These are phyloP conservation scores for Fusarium staphyleae DNA, from an alignment of 2,329 filamentous ascomycete genomes.

Conservation along the genomic window DNA sequence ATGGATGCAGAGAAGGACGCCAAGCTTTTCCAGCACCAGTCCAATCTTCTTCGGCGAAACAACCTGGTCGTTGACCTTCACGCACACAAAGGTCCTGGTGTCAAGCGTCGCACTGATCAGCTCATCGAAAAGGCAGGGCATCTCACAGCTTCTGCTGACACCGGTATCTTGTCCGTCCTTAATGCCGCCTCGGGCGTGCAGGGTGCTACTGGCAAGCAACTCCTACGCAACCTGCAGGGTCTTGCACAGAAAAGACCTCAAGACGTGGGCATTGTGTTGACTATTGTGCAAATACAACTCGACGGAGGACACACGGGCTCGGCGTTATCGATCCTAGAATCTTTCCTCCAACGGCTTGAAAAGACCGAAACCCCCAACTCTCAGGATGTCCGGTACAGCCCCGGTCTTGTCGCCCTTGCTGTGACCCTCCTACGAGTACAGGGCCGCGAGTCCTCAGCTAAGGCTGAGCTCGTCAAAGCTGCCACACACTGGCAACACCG, in stretches of 20 bases:
- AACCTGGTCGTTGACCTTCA: constrained; percentile 69
- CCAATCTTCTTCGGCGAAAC: constrained; percentile 63
- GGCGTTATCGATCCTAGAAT: constrained; percentile 77
- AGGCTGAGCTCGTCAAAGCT: constrained; percentile 77
- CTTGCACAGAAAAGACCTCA: constrained; percentile 76
- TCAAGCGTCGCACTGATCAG: constrained; percentile 56
- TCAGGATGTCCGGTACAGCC: constrained; percentile 78
- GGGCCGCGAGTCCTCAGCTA: constrained; percentile 75
- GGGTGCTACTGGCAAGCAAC: constrained; percentile 68
- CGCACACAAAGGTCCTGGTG: constrained; percentile 71
- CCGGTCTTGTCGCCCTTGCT: constrained; percentile 81
- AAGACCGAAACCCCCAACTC: constrained; percentile 62
- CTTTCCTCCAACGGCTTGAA: constrained; percentile 77
- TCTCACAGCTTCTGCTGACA: constrained; percentile 44
- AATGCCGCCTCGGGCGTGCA: constrained; percentile 77
- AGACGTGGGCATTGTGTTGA: constrained; percentile 82
- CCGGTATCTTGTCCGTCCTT: constrained; percentile 56
- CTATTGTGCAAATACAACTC: constrained; percentile 82
- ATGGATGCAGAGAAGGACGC: constrained; percentile 62
- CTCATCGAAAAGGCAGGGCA: constrained; percentile 45
- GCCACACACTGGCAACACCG: constrained; percentile 81
- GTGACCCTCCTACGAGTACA: constrained; percentile 81
- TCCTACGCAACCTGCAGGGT: constrained; percentile 72
- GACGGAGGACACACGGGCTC: constrained; percentile 73
- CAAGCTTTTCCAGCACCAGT: constrained; percentile 76